Evolutionary conservation across 2,329 filamentous ascomycete species (phyloP).

Genomic region (Thelonectria olida): DNA sequence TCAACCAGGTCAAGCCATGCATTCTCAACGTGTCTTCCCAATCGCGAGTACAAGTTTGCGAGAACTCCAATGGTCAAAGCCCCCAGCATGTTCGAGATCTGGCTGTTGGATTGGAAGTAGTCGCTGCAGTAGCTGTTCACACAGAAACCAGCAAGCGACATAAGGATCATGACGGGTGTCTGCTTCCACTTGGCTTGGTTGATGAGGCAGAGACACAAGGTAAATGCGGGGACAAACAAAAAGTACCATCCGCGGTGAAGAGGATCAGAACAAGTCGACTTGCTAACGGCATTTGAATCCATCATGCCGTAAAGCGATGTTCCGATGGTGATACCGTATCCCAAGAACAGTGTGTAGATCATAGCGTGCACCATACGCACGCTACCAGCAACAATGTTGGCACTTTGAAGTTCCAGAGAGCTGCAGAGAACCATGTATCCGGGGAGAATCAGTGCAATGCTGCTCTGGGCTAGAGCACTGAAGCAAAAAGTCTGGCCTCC

Average conservation of each 20-base stretch:
- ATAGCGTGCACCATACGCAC: constrained; percentile 81
- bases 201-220: constrained; percentile 78
- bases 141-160: constrained; percentile 77
- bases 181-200: constrained; percentile 86
- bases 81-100: constrained; percentile 81
- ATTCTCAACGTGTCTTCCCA: constrained; percentile 68
- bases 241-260: constrained; percentile 64
- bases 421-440: constrained; percentile 60
- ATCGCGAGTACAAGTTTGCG: constrained; percentile 80
- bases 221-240: constrained; percentile 79
- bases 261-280: constrained; percentile 53
- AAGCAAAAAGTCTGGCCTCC: constrained; percentile 73
- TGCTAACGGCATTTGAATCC: constrained; percentile 61
- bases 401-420: constrained; percentile 73
- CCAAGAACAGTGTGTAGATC: constrained; percentile 78
- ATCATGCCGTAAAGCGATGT: constrained; percentile 72
- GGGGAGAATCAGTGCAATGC: constrained; percentile 78
- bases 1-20: constrained; percentile 57
- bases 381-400: constrained; percentile 75
- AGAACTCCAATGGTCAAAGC: constrained; percentile 80
- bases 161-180: constrained; percentile 77
- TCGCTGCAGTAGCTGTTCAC: constrained; percentile 78
- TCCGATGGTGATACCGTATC: constrained; percentile 78
- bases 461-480: constrained; percentile 75
- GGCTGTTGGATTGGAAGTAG: constrained; percentile 74